Conservation (phyloP, 768 basidiomycete species). For the Termitomyces sp. region DNA sequence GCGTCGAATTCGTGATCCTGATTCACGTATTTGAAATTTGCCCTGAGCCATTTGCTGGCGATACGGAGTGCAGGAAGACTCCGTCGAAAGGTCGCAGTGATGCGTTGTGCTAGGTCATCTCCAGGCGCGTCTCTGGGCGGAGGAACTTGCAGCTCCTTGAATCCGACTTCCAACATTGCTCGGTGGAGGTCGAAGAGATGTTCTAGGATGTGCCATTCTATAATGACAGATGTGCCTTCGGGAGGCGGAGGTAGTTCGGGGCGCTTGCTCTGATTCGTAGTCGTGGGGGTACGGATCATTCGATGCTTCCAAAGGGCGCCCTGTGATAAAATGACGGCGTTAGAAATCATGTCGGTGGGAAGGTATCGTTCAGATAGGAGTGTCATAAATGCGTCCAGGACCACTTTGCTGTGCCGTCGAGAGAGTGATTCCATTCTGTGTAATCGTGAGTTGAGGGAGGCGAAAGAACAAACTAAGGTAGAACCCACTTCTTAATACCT, state of each 20-base stretch:
- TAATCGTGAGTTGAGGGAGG: neutral
- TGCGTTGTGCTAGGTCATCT: conserved; percentile 70
- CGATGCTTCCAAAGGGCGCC: conserved; percentile 85
- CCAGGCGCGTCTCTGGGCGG: conserved; percentile 52
- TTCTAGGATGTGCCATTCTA: conserved; percentile 63
- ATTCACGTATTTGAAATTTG: conserved; percentile 66
- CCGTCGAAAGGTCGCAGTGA: conserved; percentile 83
- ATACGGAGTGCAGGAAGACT: conserved; percentile 85
- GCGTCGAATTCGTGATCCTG: conserved; percentile 39
- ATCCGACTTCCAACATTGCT: conserved; percentile 62
- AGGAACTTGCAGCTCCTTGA: conserved; percentile 54
- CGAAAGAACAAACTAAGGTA: conserved; percentile 20
- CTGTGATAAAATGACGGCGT: conserved; percentile 68
- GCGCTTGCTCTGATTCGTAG: conserved; percentile 21
- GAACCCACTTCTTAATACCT: conserved; percentile 49
- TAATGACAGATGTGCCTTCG: conserved; percentile 30
- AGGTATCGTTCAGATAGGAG: conserved; percentile 70
- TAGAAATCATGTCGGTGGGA: conserved; percentile 72
- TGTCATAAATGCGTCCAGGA: conserved; percentile 52
- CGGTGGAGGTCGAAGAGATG: conserved; percentile 68
- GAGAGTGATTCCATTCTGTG: conserved; percentile 47
- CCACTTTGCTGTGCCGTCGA: conserved; percentile 42
- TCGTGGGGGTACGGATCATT: conserved; percentile 55
- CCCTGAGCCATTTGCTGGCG: conserved; percentile 83
- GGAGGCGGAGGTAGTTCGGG: conserved; percentile 23